Evolutionary conservation across 768 basidiomycete species (phyloP), one percentile per base, ranked within the genome.

Genomic region (Psilocybe cyanescens): DNA sequence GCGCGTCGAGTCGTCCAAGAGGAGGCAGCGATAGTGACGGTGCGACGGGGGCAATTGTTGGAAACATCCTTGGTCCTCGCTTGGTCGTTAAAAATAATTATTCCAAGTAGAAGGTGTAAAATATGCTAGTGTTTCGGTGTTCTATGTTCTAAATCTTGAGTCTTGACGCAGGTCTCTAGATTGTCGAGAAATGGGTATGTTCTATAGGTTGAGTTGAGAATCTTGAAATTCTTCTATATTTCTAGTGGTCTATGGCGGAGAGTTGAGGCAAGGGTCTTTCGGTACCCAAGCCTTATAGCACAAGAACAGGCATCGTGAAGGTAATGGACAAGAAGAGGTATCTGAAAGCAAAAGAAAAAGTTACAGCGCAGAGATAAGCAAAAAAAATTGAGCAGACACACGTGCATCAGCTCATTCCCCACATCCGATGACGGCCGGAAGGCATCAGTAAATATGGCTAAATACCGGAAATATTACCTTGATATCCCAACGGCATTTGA

Each of bases 21-120:
- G 83, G 75, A 2, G 87, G 89, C n/a, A 92, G 83, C 61, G 78
- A 78, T 6, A 77, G 64, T 1, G 85, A 83, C 0, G 87, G 86
- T 8, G 83, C 59, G 17, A 45, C 68, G 50, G 64, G 74, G 65
- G 64, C 60, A 31, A 58, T 28, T 30, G 51, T 57, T 53, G 59
- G 59, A 62, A 35, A 46, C 60, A 53, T 49, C 47, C n/a, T 19
- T 53, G 24, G 50, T 12, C 5, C 41, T 46, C 47, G 55, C 56
- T 48, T 12, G 45, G 4, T 50, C 19, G 39, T 58, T 51, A 45
- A 48, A 35, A 29, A 60, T 19, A 45, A 54, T 48, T 48, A 54
- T 60, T 48, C 30, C 4, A 37, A 30, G 33, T 48, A 39, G 50
- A 17, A n/a, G 41, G 8, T 37, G 33, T 47, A 50, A 30, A 9